A percentile compares a stretch with the other conserved stretches of the same genome.
Conservation (phyloP, 108 stramenopile species). For the Parietichytrium sp. region DNA sequence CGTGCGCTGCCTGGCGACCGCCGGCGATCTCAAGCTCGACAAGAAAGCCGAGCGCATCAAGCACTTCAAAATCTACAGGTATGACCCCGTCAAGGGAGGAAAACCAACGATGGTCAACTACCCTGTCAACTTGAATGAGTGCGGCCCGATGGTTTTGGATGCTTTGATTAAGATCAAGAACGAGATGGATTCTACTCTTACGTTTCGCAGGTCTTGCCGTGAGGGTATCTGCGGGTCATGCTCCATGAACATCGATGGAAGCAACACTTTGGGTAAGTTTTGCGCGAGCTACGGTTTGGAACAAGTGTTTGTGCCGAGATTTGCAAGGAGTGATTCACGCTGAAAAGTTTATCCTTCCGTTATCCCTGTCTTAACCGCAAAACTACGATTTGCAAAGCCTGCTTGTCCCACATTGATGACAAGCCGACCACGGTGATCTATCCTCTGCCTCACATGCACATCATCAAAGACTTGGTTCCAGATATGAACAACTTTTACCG, state of each 20-base stretch:
- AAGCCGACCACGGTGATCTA: slow-evolving; percentile 73
- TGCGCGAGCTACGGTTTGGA: too few relatives aligned
- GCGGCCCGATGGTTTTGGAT: slow-evolving; percentile 96
- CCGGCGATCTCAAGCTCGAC: slow-evolving; percentile 23
- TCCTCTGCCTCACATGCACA: slow-evolving; percentile 98
- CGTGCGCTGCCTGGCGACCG: neutral
- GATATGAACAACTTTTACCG: slow-evolving; percentile 98
- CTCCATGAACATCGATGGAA: slow-evolving; percentile 98
- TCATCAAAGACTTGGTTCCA: slow-evolving; percentile 94
- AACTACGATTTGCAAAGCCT: too few relatives aligned
- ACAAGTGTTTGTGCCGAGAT: too few relatives aligned
- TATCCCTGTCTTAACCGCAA: too few relatives aligned
- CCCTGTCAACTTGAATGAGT: slow-evolving; percentile 88
- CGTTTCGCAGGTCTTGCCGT: slow-evolving; percentile 93
- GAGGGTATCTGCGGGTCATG: slow-evolving; percentile 97
- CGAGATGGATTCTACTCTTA: slow-evolving; percentile 84
- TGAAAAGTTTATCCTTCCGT: too few relatives aligned
- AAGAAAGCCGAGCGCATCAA: slow-evolving; percentile 68
- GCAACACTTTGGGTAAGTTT: slow-evolving; percentile 92
- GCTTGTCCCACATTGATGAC: slow-evolving; percentile 83
- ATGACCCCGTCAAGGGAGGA: slow-evolving; percentile 80
- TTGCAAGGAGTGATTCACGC: too few relatives aligned
- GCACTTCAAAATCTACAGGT: slow-evolving; percentile 94
- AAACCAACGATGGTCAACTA: slow-evolving; percentile 72
- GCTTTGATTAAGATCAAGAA: slow-evolving; percentile 95